phyloP scores from a whole-genome alignment of 1,284 basidiomycete genomes.

The Malassezia sympodialis region DNA sequence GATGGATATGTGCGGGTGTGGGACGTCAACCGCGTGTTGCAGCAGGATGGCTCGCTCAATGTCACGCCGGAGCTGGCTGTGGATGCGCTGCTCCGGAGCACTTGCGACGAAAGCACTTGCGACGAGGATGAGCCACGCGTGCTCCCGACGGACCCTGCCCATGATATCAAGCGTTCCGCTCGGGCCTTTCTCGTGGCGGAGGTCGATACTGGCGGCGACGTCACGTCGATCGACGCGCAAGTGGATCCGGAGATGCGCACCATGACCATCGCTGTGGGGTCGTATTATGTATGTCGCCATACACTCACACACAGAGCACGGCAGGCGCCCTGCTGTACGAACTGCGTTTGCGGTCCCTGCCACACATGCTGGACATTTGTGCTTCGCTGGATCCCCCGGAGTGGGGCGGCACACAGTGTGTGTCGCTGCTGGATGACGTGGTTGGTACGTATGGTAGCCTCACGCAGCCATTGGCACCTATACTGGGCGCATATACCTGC shows the following conservation, averaged over 20 bases:
- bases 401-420: slow-evolving; percentile 23
- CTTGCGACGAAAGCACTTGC: neutral
- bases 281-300: slow-evolving; percentile 14
- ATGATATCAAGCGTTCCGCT: slow-evolving; percentile 5
- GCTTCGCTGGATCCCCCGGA: slow-evolving; percentile 17
- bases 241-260: neutral
- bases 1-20: slow-evolving; percentile 21
- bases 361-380: slow-evolving; percentile 14
- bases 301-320: neutral
- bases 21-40: slow-evolving; percentile 12
- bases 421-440: slow-evolving; percentile 11
- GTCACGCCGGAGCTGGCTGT: neutral
- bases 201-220: slow-evolving; percentile 21
- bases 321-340: slow-evolving; percentile 20
- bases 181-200: slow-evolving; percentile 18
- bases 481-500: slow-evolving; percentile 14
- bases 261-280: slow-evolving; percentile 18
- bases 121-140: neutral
- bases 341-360: slow-evolving; percentile 9
- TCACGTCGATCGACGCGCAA: slow-evolving; percentile 19
- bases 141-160: slow-evolving; percentile 8
- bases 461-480: slow-evolving; percentile 20
- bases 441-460: slow-evolving; percentile 7
- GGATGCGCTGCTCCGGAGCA: neutral
- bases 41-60: neutral